Conservation (phyloP, 106 monocot genomes). For the Xerophyta viscosa region DNA sequence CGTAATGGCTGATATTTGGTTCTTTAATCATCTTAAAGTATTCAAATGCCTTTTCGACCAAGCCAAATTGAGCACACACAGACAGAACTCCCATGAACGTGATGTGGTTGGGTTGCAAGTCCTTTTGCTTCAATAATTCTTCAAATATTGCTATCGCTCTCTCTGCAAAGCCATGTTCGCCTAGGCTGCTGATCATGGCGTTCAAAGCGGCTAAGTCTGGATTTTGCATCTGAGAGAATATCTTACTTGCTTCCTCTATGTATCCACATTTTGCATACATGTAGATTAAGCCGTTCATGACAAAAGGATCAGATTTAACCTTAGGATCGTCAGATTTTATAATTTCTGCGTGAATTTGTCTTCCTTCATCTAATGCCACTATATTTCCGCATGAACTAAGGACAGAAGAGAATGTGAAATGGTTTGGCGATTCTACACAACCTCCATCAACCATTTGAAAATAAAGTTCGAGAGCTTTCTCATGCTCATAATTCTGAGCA, state of each 20-base stretch:
- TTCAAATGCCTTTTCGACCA: conserved; percentile 39
- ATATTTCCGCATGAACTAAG: conserved; percentile 33
- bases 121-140: conserved; percentile 24
- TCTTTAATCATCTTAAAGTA: conserved; percentile 35
- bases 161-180: conserved; percentile 34
- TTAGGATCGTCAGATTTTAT: conserved; percentile 7
- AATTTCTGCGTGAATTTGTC: conserved; percentile 39
- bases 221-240: conserved; percentile 28
- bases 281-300: conserved; percentile 17
- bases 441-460: conserved; percentile 28
- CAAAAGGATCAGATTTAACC: conserved; percentile 8
- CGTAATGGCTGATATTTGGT: conserved; percentile 42
- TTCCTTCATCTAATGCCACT: conserved; percentile 33
- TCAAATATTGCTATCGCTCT: conserved; percentile 28
- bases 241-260: conserved; percentile 27
- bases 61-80: conserved; percentile 38
- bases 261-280: conserved; percentile 52
- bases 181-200: conserved; percentile 50
- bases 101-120: conserved; percentile 36
- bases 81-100: conserved; percentile 38
- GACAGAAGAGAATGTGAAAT: conserved; percentile 22
- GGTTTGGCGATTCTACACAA: conserved; percentile 15
- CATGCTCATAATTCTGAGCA: conserved; percentile 14
- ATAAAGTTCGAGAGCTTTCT: conserved; percentile 30
- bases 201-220: conserved; percentile 52